A percentile compares a stretch with the other conserved stretches of the same genome.
These are phyloP conservation scores for Pythium graminicola DNA, from an alignment of 352 stramenopile species.

Conservation along the genomic window DNA sequence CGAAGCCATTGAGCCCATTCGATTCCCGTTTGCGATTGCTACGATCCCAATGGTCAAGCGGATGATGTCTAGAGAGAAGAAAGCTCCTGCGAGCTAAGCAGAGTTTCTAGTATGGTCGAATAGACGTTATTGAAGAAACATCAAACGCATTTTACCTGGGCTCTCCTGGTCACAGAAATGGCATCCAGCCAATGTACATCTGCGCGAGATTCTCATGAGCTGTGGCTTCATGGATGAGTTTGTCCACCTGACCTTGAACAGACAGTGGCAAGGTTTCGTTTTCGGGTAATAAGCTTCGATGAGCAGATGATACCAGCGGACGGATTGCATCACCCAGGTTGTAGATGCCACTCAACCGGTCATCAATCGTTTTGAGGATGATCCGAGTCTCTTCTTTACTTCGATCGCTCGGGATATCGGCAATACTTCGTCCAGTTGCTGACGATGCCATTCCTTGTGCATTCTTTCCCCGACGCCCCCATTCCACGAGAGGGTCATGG, in stretches of 20 bases:
- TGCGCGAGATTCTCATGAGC: conserved; percentile 89
- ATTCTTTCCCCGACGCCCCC: conserved; percentile 73
- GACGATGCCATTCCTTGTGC: conserved; percentile 35
- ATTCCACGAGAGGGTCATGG: conserved; percentile 95
- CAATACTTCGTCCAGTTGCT: conserved; percentile 27
- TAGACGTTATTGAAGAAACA: background rate
- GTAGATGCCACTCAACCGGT: conserved; percentile 89
- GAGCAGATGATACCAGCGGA: conserved; percentile 49
- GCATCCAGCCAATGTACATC: conserved; percentile 97
- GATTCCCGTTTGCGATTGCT: conserved; percentile 80
- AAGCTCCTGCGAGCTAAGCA: conserved; percentile 3
- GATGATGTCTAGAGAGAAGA: conserved; percentile 39
- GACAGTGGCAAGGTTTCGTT: conserved; percentile 88
- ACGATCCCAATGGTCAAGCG: conserved; percentile 78
- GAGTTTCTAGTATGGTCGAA: background rate
- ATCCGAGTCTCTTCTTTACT: conserved; percentile 83
- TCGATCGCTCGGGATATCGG: conserved; percentile 55
- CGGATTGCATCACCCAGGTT: conserved; percentile 84
- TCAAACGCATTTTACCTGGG: background rate
- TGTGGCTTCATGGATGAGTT: conserved; percentile 91
- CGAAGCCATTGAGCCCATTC: conserved; percentile 77
- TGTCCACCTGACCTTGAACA: conserved; percentile 91
- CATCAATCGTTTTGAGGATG: conserved; percentile 88
- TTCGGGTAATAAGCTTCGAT: conserved; percentile 63
- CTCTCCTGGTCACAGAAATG: conserved; percentile 84